Percentiles rank a stretch among this genome's conserved stretches.
Conservation (phyloP, 2,329 filamentous ascomycete genomes). For the Cladophialophora immunda region DNA sequence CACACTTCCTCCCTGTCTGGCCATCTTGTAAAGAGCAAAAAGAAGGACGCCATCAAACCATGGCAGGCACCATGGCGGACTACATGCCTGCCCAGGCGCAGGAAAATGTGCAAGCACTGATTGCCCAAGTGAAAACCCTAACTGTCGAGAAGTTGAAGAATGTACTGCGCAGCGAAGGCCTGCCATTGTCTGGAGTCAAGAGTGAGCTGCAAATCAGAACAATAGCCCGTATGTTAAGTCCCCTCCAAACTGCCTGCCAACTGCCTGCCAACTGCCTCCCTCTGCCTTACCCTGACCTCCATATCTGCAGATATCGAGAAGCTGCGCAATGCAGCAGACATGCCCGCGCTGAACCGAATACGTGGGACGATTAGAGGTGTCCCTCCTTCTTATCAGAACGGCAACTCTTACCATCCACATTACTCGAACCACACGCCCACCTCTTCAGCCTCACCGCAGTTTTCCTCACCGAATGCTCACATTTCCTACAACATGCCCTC, state of each 20-base stretch:
- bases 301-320: slow-evolving; percentile 38
- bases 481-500: slow-evolving; percentile 31
- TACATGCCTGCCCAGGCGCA: slow-evolving; percentile 29
- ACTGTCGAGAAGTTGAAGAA: slow-evolving; percentile 75
- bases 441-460: slow-evolving; percentile 39
- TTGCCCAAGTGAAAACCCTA: slow-evolving; percentile 61
- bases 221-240: slow-evolving; percentile 70
- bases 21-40: slow-evolving; percentile 7
- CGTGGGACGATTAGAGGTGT: slow-evolving; percentile 33
- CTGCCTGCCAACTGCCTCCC: slow-evolving; percentile 41
- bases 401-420: slow-evolving; percentile 34
- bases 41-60: neutral
- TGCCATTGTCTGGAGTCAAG: slow-evolving; percentile 86
- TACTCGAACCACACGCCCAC: slow-evolving; percentile 39
- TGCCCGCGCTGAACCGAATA: slow-evolving; percentile 31
- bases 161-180: slow-evolving; percentile 77
- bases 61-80: slow-evolving; percentile 29
- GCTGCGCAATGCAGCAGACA: slow-evolving; percentile 33
- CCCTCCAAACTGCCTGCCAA: neutral
- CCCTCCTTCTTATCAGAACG: slow-evolving; percentile 27
- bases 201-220: slow-evolving; percentile 81
- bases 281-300: slow-evolving; percentile 33
- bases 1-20: slow-evolving; percentile 3
- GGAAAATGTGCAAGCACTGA: slow-evolving; percentile 36
- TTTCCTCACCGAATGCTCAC: slow-evolving; percentile 33